Base-by-base conservation (phyloP, 768 basidiomycete genomes). In the Trametes elegans region DNA sequence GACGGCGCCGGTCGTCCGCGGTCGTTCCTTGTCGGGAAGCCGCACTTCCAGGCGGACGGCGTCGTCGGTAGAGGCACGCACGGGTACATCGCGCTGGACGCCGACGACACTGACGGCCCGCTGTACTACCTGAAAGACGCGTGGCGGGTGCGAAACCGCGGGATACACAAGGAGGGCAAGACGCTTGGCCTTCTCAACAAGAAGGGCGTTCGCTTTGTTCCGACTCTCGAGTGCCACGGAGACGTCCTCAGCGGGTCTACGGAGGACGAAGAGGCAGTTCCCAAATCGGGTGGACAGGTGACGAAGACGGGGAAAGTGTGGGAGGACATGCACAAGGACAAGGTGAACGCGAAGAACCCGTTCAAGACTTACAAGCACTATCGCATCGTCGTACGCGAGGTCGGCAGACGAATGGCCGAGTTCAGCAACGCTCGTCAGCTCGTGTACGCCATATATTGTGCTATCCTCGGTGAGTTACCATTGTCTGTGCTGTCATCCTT, bases 81-180 rank as follows among this genome's bases (percentile, higher is more conserved):
- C 6, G 51, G 60, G 14, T 61, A 57, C 36, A 28, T 61, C n/a
- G 60, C 55, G 9, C 43, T 45, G 19, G 60, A 61, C n/a, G 27
- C 42, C 28, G 16, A 29, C 14, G 19, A 19, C 9, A 14, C 18
- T 3, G 26, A 27, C 24, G 14, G 18, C 14, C 21, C 7, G 43
- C 29, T 21, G 34, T 23, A 45, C 8, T 61, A 43, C 23, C 24
- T 61, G n/a, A 61, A 57, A 48, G 60, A 61, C 31, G 39, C 42
- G 16, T 61, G 60, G 60, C 51, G 55, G 3, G 28, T 42, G 9
- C 26, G 23, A 11, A 48, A 36, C 23, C 21, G 10, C 18, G 16
- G 13, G 8, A 14, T 49, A 31, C 21, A 35, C 29, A 47, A 46
- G 27, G 60, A 61, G 27, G 48, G 56, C 1, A 38, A 31, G 1